These are phyloP conservation scores for Kockiozyma suomiensis DNA, from an alignment of 805 yeast species.

Conservation along the genomic window DNA sequence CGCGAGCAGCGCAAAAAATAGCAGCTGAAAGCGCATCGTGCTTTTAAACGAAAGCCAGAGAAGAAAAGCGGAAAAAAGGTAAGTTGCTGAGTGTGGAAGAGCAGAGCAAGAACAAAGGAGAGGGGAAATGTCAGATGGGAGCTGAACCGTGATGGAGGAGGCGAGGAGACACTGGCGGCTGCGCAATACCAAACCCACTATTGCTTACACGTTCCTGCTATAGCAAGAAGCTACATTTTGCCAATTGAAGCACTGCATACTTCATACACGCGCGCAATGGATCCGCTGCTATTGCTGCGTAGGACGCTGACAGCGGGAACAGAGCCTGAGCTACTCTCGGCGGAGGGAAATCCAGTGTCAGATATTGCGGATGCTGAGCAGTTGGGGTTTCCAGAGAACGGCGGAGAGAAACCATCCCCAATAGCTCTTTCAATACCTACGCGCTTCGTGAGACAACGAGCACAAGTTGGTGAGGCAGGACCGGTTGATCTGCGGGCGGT, in stretches of 20 bases:
- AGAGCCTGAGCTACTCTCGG: conserved; percentile 36
- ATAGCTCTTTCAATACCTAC: conserved; percentile 54
- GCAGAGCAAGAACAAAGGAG: background rate
- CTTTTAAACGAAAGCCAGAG: background rate
- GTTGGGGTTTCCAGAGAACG: conserved; percentile 39
- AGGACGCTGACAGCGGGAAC: conserved; percentile 40
- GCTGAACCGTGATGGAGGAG: background rate
- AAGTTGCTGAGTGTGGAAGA: background rate
- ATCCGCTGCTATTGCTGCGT: conserved; percentile 41
- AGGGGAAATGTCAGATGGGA: background rate
- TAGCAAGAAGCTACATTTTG: background rate
- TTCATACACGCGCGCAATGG: conserved; percentile 19
- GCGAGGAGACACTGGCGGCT: conserved; percentile 2
- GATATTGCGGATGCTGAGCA: conserved; percentile 46
- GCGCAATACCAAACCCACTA: background rate
- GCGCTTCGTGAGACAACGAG: conserved; percentile 56
- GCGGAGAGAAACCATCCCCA: conserved; percentile 24
- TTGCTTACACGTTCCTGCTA: background rate
- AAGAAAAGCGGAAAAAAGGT: background rate
- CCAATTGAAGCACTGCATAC: background rate
- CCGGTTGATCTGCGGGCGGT: conserved; percentile 56
- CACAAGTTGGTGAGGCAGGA: conserved; percentile 42
- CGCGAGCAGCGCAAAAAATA: conserved; percentile 1
- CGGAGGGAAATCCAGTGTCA: conserved; percentile 38
- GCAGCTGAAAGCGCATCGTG: conserved; percentile 13